A percentile compares a stretch with the other conserved stretches of the same genome.
Evolutionary conservation across 257 asterid genomes (phyloP).

Genomic region (Solanum ossicruentum): DNA sequence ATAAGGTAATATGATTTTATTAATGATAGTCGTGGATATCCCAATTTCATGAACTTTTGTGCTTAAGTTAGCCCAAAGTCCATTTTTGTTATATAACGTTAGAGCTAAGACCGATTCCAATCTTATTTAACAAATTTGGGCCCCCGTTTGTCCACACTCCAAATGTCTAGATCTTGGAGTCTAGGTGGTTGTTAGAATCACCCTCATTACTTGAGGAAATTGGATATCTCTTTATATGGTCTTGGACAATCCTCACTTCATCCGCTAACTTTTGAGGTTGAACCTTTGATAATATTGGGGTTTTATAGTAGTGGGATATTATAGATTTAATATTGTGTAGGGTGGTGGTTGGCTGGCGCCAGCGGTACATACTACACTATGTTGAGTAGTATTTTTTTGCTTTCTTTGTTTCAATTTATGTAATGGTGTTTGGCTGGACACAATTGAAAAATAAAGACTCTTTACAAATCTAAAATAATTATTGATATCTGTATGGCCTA

Average conservation of each 20-base stretch:
- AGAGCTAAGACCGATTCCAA: neutral
- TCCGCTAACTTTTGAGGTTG: neutral
- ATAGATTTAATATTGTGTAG: too few species aligned
- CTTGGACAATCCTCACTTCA: neutral
- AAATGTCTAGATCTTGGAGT: neutral
- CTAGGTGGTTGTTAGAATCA: neutral
- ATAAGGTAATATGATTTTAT: neutral
- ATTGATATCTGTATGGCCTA: neutral
- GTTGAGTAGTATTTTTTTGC: too few species aligned
- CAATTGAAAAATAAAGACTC: too few species aligned
- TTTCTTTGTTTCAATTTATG: too few species aligned
- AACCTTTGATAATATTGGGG: too few species aligned
- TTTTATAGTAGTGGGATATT: too few species aligned
- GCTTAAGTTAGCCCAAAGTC: neutral
- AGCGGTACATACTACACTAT: too few species aligned
- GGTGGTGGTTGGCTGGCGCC: too few species aligned
- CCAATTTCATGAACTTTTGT: neutral
- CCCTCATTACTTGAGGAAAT: neutral
- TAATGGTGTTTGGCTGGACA: too few species aligned
- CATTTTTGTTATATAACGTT: neutral
- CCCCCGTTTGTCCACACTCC: neutral
- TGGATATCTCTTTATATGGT: neutral
- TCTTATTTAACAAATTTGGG: neutral
- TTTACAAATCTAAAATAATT: too few species aligned
- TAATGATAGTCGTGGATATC: neutral